These are phyloP conservation scores for Farysia itapuensis DNA, from an alignment of 1,284 basidiomycete species.

Conservation along the genomic window DNA sequence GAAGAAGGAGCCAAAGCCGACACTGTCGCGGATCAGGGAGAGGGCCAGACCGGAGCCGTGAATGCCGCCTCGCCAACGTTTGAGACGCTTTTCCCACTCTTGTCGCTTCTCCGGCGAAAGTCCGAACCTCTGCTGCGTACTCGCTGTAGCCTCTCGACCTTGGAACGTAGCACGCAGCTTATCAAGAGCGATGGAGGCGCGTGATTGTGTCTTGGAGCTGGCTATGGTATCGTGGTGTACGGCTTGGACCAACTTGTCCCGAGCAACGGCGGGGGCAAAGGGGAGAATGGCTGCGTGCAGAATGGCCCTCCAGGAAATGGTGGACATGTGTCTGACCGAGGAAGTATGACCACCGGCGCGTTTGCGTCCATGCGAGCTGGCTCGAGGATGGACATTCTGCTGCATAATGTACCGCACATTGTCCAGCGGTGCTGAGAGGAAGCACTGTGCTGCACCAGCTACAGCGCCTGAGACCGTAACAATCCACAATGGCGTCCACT, in stretches of 20 bases:
- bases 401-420: constrained; percentile 61
- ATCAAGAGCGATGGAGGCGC: not conserved
- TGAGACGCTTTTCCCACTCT: constrained; percentile 51
- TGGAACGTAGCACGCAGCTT: not conserved
- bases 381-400: constrained; percentile 12
- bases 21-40: constrained; percentile 57
- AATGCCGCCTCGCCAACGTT: constrained; percentile 46
- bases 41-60: constrained; percentile 57
- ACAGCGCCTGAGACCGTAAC: constrained; percentile 54
- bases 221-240: constrained; percentile 36
- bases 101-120: constrained; percentile 37
- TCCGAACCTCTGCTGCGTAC: not conserved
- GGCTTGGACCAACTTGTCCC: constrained; percentile 33
- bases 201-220: constrained; percentile 19
- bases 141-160: constrained; percentile 3
- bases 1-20: constrained; percentile 60
- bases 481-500: constrained; percentile 49
- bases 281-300: constrained; percentile 53
- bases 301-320: constrained; percentile 52
- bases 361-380: too few relatives aligned
- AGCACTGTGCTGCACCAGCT: constrained; percentile 61
- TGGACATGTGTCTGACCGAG: not conserved
- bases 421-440: constrained; percentile 61
- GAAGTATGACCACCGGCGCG: too few relatives aligned
- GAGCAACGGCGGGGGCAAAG: constrained; percentile 43